These are phyloP conservation scores for Stachybotrys elegans DNA, from an alignment of 2,329 filamentous ascomycete species.

Conservation along the genomic window DNA sequence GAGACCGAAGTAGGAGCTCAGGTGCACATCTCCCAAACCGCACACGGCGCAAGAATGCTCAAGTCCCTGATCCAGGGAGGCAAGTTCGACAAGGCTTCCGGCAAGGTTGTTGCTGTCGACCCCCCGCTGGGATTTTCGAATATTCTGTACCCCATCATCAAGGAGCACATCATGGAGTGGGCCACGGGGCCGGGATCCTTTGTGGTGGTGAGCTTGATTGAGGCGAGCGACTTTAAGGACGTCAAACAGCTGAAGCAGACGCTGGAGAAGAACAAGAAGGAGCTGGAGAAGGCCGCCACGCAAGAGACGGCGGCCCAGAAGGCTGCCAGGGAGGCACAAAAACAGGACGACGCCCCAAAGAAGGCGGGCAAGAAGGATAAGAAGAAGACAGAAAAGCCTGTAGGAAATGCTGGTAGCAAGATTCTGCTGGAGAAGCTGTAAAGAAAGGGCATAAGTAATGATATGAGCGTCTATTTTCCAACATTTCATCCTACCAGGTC, in stretches of 20 bases:
- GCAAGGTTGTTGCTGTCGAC: conserved; percentile 65
- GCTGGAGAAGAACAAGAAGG: conserved; percentile 68
- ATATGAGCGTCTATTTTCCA: too few relatives aligned
- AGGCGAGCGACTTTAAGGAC: conserved; percentile 65
- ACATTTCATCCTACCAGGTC: too few relatives aligned
- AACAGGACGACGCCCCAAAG: conserved; percentile 34
- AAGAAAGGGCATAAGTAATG: too few relatives aligned
- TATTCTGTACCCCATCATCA: conserved; percentile 76
- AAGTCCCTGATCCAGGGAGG: conserved; percentile 90
- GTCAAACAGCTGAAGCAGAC: conserved; percentile 62
- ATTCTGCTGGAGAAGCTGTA: conserved; percentile 55
- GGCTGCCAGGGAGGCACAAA: conserved; percentile 44
- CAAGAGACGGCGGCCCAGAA: conserved; percentile 52
- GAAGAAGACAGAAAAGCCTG: conserved; percentile 37
- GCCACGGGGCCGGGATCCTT: conserved; percentile 83
- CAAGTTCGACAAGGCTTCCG: conserved; percentile 70
- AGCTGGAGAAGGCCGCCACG: conserved; percentile 61
- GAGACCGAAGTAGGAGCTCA: conserved; percentile 35
- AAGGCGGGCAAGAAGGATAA: conserved; percentile 38
- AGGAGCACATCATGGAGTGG: conserved; percentile 72
- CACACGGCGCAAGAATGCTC: conserved; percentile 73
- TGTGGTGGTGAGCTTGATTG: conserved; percentile 75
- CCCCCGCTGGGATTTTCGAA: conserved; percentile 77
- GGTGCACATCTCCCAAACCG: conserved; percentile 55
- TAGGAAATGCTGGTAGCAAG: conserved; percentile 59